Conservation (phyloP, 305 asterid species). For the Nicotiana rustica region DNA sequence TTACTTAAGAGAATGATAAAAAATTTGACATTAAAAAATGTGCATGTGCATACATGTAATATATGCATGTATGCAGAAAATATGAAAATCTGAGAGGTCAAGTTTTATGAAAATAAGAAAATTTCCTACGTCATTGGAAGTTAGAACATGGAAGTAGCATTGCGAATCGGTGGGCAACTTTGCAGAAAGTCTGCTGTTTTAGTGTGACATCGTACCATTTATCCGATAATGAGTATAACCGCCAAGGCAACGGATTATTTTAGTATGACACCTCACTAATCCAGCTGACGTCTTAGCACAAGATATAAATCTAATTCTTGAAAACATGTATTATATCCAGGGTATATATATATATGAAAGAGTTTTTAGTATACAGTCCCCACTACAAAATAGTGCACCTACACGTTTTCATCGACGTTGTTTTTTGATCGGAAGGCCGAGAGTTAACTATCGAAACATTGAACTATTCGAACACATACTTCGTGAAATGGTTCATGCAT, state of each 20-base stretch:
- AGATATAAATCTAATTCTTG: background rate
- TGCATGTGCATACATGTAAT: background rate
- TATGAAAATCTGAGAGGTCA: background rate
- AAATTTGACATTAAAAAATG: background rate
- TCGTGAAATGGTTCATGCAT: too few species aligned
- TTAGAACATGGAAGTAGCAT: background rate
- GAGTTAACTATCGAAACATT: too few species aligned
- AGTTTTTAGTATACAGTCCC: too few species aligned
- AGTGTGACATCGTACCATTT: background rate
- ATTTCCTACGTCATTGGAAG: slow-evolving; percentile 2
- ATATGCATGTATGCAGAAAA: background rate
- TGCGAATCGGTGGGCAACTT: background rate
- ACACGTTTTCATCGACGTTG: too few species aligned
- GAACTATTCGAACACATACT: too few species aligned
- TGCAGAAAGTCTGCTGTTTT: slow-evolving; percentile 24
- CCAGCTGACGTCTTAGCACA: background rate
- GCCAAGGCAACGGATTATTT: background rate
- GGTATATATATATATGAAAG: too few species aligned
- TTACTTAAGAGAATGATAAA: background rate
- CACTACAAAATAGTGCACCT: too few species aligned
- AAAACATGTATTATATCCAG: too few species aligned
- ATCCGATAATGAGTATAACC: background rate
- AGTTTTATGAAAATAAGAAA: background rate
- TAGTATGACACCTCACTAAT: background rate
- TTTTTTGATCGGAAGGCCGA: too few species aligned